A percentile compares a stretch with the other conserved stretches of the same genome.
phyloP scores from a whole-genome alignment of 176 grass and related monocot genomes.

The Oryza glumipatula region DNA sequence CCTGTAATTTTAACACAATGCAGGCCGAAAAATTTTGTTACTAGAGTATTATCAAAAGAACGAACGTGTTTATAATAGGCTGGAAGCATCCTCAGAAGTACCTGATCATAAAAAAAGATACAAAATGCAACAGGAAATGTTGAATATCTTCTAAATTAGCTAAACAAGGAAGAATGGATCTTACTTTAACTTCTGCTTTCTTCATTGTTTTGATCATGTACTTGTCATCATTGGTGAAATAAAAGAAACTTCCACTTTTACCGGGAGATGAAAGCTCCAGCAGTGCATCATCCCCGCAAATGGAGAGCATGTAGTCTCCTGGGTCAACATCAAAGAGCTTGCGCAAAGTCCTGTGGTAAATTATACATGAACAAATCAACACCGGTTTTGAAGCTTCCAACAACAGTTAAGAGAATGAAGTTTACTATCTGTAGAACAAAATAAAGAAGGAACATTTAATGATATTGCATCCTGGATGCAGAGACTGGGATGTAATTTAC shows the following conservation, averaged over 20 bases:
- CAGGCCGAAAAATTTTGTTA: constrained; percentile 83
- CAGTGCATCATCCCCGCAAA: constrained; percentile 69
- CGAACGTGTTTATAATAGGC: constrained; percentile 83
- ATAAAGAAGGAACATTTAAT: not conserved
- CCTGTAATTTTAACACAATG: constrained; percentile 84
- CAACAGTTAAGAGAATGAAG: not conserved
- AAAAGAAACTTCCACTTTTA: constrained; percentile 91
- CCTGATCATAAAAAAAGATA: constrained; percentile 37
- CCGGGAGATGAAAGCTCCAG: constrained; percentile 68
- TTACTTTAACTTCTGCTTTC: constrained; percentile 81
- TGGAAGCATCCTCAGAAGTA: constrained; percentile 91
- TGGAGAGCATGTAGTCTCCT: constrained; percentile 75
- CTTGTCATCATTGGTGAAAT: constrained; percentile 72
- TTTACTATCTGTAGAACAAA: not conserved
- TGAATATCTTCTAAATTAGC: not conserved
- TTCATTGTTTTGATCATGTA: constrained; percentile 97
- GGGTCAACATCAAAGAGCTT: constrained; percentile 75
- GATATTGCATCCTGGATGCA: too few relatives aligned
- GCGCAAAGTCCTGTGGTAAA: constrained; percentile 51
- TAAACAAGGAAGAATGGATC: not conserved
- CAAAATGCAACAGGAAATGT: not conserved
- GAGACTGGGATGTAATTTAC: too few relatives aligned
- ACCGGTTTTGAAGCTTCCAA: not conserved
- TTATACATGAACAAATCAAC: constrained; percentile 13
- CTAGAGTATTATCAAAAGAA: constrained; percentile 62